Conservation (phyloP, 2,329 filamentous ascomycete genomes). For the Penicillium sp. region DNA sequence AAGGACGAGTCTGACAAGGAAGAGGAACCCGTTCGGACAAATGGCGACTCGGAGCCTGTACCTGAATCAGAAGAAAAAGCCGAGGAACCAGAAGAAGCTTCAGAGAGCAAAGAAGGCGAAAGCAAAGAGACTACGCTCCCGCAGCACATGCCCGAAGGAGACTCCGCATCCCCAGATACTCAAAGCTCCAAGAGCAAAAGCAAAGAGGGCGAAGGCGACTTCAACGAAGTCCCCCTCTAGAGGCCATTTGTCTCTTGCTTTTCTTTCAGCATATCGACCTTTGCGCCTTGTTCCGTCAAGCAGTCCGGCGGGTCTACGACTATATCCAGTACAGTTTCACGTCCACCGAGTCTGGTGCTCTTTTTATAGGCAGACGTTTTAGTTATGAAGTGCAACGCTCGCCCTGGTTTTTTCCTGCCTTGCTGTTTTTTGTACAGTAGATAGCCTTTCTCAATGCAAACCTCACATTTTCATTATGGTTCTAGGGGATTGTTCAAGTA, state of each 20-base stretch:
- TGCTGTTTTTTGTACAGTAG: constrained; percentile 22
- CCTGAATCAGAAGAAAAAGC: constrained; percentile 11
- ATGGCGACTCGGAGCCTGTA: constrained; percentile 15
- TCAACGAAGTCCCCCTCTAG: constrained; percentile 37
- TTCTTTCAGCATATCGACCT: constrained; percentile 2
- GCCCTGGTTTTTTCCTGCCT: constrained; percentile 10
- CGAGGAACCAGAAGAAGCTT: constrained; percentile 13
- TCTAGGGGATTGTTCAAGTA: not conserved
- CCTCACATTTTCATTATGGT: not conserved
- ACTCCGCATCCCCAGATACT: constrained; percentile 16
- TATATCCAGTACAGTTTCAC: constrained; percentile 20
- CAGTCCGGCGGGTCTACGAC: constrained; percentile 12
- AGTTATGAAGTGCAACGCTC: constrained; percentile 15
- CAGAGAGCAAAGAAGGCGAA: constrained; percentile 21
- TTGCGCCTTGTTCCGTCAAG: not conserved
- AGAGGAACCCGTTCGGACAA: constrained; percentile 20
- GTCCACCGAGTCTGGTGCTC: constrained; percentile 10
- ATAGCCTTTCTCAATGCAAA: constrained; percentile 14
- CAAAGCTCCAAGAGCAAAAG: constrained; percentile 27
- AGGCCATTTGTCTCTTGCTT: constrained; percentile 4
- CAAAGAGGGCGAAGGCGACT: constrained; percentile 35
- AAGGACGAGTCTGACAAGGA: constrained; percentile 25
- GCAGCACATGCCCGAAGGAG: constrained; percentile 22
- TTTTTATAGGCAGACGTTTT: constrained; percentile 6
- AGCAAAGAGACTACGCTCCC: constrained; percentile 28